Base-by-base conservation (phyloP, 2,329 filamentous ascomycete genomes). In the Pseudocercospora fijiensis region DNA sequence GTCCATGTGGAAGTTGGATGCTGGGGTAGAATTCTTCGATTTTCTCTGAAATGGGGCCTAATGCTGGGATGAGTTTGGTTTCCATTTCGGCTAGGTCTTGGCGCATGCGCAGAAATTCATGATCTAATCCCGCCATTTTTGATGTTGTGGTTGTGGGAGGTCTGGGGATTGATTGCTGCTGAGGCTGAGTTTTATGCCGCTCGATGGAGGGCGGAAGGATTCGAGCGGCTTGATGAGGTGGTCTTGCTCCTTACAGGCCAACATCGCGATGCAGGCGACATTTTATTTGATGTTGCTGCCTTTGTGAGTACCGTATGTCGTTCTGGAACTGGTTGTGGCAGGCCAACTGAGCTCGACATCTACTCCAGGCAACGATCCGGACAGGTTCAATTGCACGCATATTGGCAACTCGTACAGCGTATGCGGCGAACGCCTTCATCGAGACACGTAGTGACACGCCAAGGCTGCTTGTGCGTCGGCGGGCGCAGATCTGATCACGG, bases 21-120 rank as follows among this genome's bases (percentile, higher is more conserved):
- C 30, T 33, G 22, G 27, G 41, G 37, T 61, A 61, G 11, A 33
- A 57, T 16, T 61, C 59, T 10, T 61, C 59, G 13, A 61, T 37
- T 5, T 28, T 45, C 1, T 22, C 24, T 8, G 30, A 22, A 11
- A 27, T 11, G 1, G 51, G 30, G 4, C 52, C 52, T 13, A 57
- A 37, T 5, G 30, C 59, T 16, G 53, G n/a, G 0, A 61, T 22
- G 33, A 61, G 41, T 13, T 30, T 37, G 10, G 53, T 45, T 41
- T 61, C 59, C n/a, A 22, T 28, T 33, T 57, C 51, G 26, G 11
- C 28, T 18, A 61, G 49, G 4, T 20, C 24, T 30, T 30, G 22
- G 10, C 52, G 52, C 24, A 33, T 56, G 37, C 37, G 37, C 37
- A 41, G 18, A n/a, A 41, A 41, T 5, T 41, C 37, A 3, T 52